Conservation (phyloP, 1,284 basidiomycete species). For the Tilletia caries region DNA sequence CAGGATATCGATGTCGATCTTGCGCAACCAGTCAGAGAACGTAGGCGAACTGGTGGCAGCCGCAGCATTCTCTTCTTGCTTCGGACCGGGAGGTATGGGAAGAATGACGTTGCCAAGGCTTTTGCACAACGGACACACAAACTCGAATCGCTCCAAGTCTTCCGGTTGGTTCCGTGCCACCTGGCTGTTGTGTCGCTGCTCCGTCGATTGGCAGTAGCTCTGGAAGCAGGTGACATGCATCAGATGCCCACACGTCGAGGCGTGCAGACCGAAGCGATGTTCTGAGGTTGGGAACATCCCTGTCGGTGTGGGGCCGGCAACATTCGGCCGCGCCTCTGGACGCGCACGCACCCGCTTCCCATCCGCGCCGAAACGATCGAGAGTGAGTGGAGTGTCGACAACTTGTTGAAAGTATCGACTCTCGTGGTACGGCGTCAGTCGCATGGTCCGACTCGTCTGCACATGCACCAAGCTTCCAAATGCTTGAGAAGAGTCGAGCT, state of each 20-base stretch:
- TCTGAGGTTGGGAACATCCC: slow-evolving; percentile 34
- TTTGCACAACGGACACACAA: slow-evolving; percentile 97
- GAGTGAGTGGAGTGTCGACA: slow-evolving; percentile 59
- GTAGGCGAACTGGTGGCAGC: slow-evolving; percentile 20
- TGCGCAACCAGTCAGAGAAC: slow-evolving; percentile 50
- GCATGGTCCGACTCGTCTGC: slow-evolving; percentile 81
- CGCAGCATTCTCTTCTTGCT: background rate
- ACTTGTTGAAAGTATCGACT: slow-evolving; percentile 69
- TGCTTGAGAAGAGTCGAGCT: slow-evolving; percentile 68
- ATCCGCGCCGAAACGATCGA: slow-evolving; percentile 40
- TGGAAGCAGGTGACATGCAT: slow-evolving; percentile 97
- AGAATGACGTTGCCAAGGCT: slow-evolving; percentile 90
- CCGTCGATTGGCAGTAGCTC: slow-evolving; percentile 79
- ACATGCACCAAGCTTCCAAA: slow-evolving; percentile 88
- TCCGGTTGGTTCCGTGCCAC: slow-evolving; percentile 92
- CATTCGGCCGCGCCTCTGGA: slow-evolving; percentile 1
- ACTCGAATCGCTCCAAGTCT: slow-evolving; percentile 84
- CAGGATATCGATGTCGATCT: slow-evolving; percentile 53
- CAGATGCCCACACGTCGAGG: slow-evolving; percentile 90
- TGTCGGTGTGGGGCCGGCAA: slow-evolving; percentile 56
- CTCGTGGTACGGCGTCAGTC: slow-evolving; percentile 70
- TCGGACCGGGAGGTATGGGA: slow-evolving; percentile 63
- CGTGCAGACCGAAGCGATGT: slow-evolving; percentile 65
- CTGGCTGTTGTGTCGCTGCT: slow-evolving; percentile 82
- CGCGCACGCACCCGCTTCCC: slow-evolving; percentile 28